Evolutionary conservation across 495 filamentous ascomycete species (phyloP).

Genomic region (Usnea hakonensis): DNA sequence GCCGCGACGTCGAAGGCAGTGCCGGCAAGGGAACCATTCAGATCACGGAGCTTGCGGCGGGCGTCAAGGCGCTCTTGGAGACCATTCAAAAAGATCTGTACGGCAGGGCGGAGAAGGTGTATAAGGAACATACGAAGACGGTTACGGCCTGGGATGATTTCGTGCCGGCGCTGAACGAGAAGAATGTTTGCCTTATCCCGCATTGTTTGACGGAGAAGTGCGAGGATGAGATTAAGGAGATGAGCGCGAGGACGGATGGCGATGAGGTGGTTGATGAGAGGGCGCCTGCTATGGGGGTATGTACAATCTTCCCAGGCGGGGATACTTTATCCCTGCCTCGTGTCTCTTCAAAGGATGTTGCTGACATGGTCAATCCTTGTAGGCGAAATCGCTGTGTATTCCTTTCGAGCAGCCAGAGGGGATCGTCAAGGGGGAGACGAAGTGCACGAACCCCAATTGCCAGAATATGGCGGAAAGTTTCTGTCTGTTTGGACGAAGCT

Average conservation of each 20-base stretch:
- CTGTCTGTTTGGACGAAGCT: slow-evolving; percentile 71
- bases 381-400: slow-evolving; percentile 91
- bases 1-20: slow-evolving; percentile 66
- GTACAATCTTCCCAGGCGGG: neutral
- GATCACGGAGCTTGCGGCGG: slow-evolving; percentile 59
- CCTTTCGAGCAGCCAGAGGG: slow-evolving; percentile 91
- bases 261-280: slow-evolving; percentile 63
- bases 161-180: slow-evolving; percentile 73
- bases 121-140: slow-evolving; percentile 66
- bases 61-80: slow-evolving; percentile 72
- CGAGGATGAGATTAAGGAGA: slow-evolving; percentile 89
- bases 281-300: slow-evolving; percentile 79
- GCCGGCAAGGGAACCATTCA: slow-evolving; percentile 70
- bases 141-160: slow-evolving; percentile 87
- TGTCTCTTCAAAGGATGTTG: neutral
- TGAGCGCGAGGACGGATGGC: slow-evolving; percentile 64
- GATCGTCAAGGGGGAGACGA: slow-evolving; percentile 68
- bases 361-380: neutral
- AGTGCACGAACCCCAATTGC: slow-evolving; percentile 86
- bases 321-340: too few relatives aligned
- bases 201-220: slow-evolving; percentile 74
- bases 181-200: slow-evolving; percentile 86
- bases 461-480: slow-evolving; percentile 62
- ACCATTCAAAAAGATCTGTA: slow-evolving; percentile 84
- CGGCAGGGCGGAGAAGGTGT: slow-evolving; percentile 69